Percentiles rank a stretch among this genome's conserved stretches.
These are phyloP conservation scores for Neurospora sp. DNA, from an alignment of 495 filamentous ascomycete genomes.

Conservation along the genomic window DNA sequence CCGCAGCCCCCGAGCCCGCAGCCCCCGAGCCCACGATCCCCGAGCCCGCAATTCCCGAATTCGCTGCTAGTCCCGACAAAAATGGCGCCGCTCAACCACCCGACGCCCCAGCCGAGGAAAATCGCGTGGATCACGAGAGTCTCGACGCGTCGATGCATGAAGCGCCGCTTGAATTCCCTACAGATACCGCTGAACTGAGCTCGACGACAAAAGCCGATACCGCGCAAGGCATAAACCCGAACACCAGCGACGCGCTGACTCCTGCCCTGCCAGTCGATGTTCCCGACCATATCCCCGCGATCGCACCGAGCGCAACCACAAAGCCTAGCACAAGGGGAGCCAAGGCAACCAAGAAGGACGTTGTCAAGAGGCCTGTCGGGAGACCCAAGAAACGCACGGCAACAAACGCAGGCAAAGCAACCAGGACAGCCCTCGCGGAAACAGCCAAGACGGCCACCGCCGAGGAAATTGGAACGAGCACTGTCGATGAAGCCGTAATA, in stretches of 20 bases:
- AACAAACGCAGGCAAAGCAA: background rate
- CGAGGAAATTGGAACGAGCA: background rate
- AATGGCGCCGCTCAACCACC: background rate
- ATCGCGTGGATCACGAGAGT: background rate
- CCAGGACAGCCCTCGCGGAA: background rate
- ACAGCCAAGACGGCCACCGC: background rate
- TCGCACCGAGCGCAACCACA: background rate
- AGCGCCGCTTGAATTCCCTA: background rate
- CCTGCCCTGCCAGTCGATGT: background rate
- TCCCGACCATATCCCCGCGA: background rate
- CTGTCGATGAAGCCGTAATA: background rate
- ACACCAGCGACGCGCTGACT: background rate
- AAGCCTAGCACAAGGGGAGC: background rate
- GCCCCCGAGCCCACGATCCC: background rate
- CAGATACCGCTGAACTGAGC: background rate
- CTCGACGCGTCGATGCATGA: background rate
- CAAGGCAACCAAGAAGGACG: background rate
- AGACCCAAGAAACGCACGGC: background rate
- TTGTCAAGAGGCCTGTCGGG: background rate
- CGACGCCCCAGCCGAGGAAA: background rate
- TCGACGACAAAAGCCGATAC: background rate
- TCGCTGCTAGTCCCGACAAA: slow-evolving; percentile 10
- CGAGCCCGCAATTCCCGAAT: background rate
- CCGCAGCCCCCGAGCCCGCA: background rate
- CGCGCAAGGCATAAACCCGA: background rate